Percentiles rank a stretch among this genome's conserved stretches.
These are phyloP conservation scores for Ilyonectria mors-panacis DNA, from an alignment of 2,329 filamentous ascomycete genomes.

Conservation along the genomic window DNA sequence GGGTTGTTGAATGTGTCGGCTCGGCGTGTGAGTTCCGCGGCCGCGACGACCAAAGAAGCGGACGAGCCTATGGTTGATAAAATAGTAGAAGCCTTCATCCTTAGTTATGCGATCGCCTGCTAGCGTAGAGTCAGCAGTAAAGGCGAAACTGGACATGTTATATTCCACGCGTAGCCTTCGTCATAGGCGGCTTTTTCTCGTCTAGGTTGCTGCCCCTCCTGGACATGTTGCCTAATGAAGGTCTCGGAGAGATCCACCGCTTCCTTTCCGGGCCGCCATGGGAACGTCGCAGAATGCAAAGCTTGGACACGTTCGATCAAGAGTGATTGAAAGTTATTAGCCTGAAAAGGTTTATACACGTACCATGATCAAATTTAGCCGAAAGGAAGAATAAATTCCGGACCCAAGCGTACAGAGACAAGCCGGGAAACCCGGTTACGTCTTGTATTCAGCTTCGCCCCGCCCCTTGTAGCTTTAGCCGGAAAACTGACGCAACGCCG, in stretches of 20 bases:
- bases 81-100: not conserved
- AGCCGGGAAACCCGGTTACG: not conserved
- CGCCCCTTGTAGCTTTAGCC: not conserved
- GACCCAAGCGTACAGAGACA: not conserved
- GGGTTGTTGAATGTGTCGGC: conserved; percentile 47
- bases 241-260: not conserved
- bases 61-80: not conserved
- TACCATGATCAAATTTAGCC: not conserved
- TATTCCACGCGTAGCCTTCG: not conserved
- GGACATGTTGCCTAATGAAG: not conserved
- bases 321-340: not conserved
- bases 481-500: not conserved
- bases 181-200: not conserved
- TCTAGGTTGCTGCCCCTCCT: not conserved
- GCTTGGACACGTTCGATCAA: not conserved
- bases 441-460: not conserved
- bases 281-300: not conserved
- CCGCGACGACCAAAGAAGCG: not conserved
- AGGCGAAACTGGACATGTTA: not conserved
- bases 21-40: not conserved
- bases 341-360: too few species aligned
- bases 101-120: not conserved
- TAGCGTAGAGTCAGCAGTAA: not conserved
- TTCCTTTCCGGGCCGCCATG: not conserved
- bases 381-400: not conserved